phyloP scores from a whole-genome alignment of 768 basidiomycete species.

The Xerocomellus amylosporus region DNA sequence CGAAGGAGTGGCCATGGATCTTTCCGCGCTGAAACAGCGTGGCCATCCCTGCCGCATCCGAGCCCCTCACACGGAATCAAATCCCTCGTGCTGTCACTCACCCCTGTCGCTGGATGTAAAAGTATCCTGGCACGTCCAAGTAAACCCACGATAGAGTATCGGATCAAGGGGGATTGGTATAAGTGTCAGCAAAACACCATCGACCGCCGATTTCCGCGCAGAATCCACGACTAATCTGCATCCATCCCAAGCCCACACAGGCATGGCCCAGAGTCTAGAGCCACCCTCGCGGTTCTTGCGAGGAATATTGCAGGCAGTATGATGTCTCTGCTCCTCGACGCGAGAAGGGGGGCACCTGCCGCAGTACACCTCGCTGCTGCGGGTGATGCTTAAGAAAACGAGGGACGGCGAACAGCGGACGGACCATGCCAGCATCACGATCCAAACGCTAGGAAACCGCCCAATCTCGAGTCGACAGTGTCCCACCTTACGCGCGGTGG shows the following conservation, averaged over 20 bases:
- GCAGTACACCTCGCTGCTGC: background rate
- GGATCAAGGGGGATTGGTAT: background rate
- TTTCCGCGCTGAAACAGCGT: constrained; percentile 5
- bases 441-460: background rate
- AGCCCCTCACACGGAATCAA: background rate
- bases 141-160: background rate
- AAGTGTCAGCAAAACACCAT: background rate
- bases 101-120: constrained; percentile 1
- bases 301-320: background rate
- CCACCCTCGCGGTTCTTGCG: background rate
- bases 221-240: background rate
- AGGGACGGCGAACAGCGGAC: background rate
- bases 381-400: background rate
- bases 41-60: background rate
- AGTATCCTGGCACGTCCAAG: background rate
- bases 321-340: background rate
- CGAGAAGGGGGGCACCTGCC: background rate
- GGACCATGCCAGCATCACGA: background rate
- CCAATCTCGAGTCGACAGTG: background rate
- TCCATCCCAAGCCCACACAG: background rate
- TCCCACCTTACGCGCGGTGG: constrained; percentile 5
- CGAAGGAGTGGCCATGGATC: background rate
- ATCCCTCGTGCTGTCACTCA: background rate
- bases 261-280: background rate
- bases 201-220: background rate